A percentile compares a stretch with the other conserved stretches of the same genome.
These are phyloP conservation scores for Alnus rubra DNA, from an alignment of 306 rosid genomes.

Conservation along the genomic window DNA sequence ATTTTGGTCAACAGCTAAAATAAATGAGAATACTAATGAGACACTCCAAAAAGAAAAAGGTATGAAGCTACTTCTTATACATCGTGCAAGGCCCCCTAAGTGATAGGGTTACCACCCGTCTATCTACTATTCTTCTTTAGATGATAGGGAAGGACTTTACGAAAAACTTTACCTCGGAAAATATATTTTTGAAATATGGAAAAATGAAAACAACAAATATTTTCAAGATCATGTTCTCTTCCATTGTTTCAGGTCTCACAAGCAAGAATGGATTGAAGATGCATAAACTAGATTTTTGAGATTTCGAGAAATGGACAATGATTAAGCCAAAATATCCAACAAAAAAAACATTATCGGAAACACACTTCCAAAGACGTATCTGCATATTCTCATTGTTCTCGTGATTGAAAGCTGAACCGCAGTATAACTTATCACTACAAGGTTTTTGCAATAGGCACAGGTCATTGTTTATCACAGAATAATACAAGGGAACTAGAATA, in stretches of 20 bases:
- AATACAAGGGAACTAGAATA: background rate
- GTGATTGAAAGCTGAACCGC: background rate
- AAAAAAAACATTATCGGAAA: background rate
- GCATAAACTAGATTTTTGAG: background rate
- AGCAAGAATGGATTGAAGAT: background rate
- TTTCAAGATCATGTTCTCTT: background rate
- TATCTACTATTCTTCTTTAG: background rate
- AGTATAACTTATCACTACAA: background rate
- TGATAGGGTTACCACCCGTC: background rate
- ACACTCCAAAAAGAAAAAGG: background rate
- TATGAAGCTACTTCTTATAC: background rate
- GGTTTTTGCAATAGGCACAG: background rate
- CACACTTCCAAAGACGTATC: background rate
- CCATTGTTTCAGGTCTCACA: background rate
- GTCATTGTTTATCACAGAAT: background rate
- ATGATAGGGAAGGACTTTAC: background rate
- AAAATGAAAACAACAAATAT: background rate
- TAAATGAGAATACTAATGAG: background rate
- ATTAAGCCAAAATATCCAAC: background rate
- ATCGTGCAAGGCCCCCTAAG: background rate
- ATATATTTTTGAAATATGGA: background rate
- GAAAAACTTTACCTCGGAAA: background rate
- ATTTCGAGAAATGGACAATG: background rate
- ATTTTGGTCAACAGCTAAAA: background rate
- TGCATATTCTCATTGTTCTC: background rate